Percentiles rank a stretch among this genome's conserved stretches.
phyloP scores from a whole-genome alignment of 2,329 filamentous ascomycete species.

The Trichophaea hybrida region DNA sequence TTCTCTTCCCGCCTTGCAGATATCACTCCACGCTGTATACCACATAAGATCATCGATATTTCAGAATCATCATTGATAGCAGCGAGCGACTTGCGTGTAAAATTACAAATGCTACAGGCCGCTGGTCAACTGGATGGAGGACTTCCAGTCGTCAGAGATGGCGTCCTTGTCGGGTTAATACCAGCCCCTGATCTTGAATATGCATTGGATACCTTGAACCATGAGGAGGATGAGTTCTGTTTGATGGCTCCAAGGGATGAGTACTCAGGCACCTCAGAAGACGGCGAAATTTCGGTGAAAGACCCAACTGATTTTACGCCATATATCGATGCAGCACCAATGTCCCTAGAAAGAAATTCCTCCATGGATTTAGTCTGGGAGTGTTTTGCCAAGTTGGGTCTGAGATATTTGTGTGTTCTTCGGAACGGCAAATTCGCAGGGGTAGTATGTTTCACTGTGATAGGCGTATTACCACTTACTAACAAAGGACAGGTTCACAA shows the following conservation, averaged over 20 bases:
- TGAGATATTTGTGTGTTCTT: slow-evolving; percentile 83
- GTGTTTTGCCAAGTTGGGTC: slow-evolving; percentile 83
- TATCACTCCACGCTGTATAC: slow-evolving; percentile 62
- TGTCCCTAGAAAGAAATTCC: slow-evolving; percentile 73
- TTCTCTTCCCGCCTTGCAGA: slow-evolving; percentile 82
- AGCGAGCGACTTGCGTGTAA: slow-evolving; percentile 59
- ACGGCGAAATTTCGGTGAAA: slow-evolving; percentile 30
- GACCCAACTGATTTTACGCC: slow-evolving; percentile 75
- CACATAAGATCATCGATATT: slow-evolving; percentile 75
- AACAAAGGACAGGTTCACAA: slow-evolving; percentile 55
- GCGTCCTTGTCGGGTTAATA: slow-evolving; percentile 73
- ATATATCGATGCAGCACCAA: slow-evolving; percentile 80
- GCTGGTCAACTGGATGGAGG: slow-evolving; percentile 86
- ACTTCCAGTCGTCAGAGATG: slow-evolving; percentile 67
- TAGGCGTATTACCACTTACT: neutral
- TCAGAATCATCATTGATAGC: slow-evolving; percentile 65
- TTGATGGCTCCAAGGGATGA: slow-evolving; percentile 49
- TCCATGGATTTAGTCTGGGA: slow-evolving; percentile 95
- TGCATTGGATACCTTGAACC: slow-evolving; percentile 74
- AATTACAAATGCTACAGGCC: slow-evolving; percentile 67
- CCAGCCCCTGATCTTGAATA: slow-evolving; percentile 89
- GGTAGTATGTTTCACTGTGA: slow-evolving; percentile 47
- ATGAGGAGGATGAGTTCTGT: slow-evolving; percentile 53
- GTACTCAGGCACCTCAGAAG: slow-evolving; percentile 40
- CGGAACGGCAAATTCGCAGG: slow-evolving; percentile 74